Conservation (phyloP, 306 rosid genomes). For the Luffa aegyptiaca region DNA sequence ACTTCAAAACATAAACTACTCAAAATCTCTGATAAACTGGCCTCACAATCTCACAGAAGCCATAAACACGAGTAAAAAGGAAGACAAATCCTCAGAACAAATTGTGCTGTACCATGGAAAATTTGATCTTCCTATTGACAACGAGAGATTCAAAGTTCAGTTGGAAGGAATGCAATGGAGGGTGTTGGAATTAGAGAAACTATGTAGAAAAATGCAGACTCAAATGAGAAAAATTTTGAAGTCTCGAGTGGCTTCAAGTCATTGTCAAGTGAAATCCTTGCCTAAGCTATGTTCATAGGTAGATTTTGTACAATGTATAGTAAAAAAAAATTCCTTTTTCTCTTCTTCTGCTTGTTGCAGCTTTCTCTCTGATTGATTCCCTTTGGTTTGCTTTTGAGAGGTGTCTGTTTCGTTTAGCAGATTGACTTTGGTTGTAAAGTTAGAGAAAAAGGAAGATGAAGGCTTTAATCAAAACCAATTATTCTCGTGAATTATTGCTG, state of each 20-base stretch:
- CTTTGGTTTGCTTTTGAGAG: too few relatives aligned
- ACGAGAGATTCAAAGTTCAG: conserved; percentile 48
- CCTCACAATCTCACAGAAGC: conserved; percentile 27
- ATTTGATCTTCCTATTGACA: conserved; percentile 41
- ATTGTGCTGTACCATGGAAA: conserved; percentile 54
- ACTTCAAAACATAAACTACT: conserved; percentile 25
- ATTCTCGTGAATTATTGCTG: conserved; percentile 8
- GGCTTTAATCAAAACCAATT: not conserved
- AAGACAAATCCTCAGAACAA: conserved; percentile 35
- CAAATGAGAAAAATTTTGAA: conserved; percentile 70
- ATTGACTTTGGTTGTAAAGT: not conserved
- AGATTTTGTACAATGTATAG: not conserved
- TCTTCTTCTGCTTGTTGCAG: not conserved
- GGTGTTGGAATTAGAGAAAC: conserved; percentile 73
- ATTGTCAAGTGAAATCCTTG: conserved; percentile 53
- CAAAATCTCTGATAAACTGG: conserved; percentile 31
- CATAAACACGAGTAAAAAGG: conserved; percentile 29
- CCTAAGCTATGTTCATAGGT: conserved; percentile 73
- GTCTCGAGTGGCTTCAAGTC: conserved; percentile 38
- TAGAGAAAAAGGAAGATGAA: not conserved
- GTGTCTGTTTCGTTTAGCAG: not conserved
- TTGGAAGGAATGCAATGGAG: conserved; percentile 94
- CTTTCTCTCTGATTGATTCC: not conserved
- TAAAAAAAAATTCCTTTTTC: not conserved
- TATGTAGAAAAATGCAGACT: conserved; percentile 70